A percentile compares a stretch with the other conserved stretches of the same genome.
phyloP scores from a whole-genome alignment of 225 moss, liverwort and hornwort species.

The Bryoerythrophyllum caledonicum region DNA sequence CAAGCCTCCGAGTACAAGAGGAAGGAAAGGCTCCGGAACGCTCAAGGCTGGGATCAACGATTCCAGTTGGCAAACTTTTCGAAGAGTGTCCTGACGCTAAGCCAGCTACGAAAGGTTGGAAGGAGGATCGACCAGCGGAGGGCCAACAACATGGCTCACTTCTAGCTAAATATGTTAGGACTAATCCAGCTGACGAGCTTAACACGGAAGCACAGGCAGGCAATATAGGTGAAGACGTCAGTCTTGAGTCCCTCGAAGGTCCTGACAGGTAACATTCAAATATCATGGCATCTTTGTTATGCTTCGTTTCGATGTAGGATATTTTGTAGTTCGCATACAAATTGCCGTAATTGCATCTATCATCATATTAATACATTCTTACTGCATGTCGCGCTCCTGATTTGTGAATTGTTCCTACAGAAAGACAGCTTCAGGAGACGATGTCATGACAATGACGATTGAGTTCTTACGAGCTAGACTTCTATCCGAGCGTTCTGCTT shows the following conservation, averaged over 20 bases:
- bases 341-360: background rate
- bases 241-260: constrained; percentile 16
- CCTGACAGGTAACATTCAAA: constrained; percentile 31
- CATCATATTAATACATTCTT: background rate
- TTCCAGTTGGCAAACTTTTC: background rate
- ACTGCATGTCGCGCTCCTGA: background rate
- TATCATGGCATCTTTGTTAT: constrained; percentile 3
- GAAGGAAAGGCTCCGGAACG: constrained; percentile 25
- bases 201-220: constrained; percentile 7
- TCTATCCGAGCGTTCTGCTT: constrained; percentile 53
- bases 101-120: constrained; percentile 13
- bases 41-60: constrained; percentile 23
- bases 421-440: constrained; percentile 41
- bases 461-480: constrained; percentile 52
- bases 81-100: constrained; percentile 2
- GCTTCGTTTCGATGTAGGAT: background rate
- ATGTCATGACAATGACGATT: constrained; percentile 58
- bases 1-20: constrained; percentile 31
- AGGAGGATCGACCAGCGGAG: constrained; percentile 18
- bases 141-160: constrained; percentile 12
- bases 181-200: constrained; percentile 22
- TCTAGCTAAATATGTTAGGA: constrained; percentile 5
- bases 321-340: background rate
- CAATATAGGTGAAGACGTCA: constrained; percentile 13
- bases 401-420: constrained; percentile 26